Evolutionary conservation across 495 filamentous ascomycete genomes (phyloP).

Genomic region (Lichenothelia convexa): DNA sequence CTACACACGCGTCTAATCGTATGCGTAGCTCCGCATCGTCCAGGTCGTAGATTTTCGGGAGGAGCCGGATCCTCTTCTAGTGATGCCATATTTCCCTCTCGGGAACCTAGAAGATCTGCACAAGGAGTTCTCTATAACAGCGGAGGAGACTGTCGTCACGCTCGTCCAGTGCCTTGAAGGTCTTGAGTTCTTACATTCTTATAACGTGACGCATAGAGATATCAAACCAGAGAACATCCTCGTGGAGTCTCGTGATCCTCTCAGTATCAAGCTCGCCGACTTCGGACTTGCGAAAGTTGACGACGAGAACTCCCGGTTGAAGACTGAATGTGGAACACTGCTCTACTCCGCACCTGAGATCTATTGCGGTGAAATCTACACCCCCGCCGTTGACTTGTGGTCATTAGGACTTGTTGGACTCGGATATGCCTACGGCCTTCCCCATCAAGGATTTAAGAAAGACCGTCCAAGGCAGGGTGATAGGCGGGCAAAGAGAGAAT

Average conservation of each 20-base stretch:
- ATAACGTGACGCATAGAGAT: neutral
- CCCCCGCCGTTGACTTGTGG: conserved; percentile 3
- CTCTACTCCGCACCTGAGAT: neutral
- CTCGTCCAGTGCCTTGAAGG: neutral
- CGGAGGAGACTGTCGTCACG: neutral
- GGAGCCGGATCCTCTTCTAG: neutral
- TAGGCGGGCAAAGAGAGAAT: neutral
- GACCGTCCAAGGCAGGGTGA: neutral
- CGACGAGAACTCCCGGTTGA: neutral
- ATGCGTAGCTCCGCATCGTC: neutral
- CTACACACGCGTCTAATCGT: too few relatives aligned
- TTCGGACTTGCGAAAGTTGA: conserved; percentile 2
- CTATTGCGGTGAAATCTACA: neutral
- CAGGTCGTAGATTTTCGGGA: neutral
- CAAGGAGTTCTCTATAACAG: neutral
- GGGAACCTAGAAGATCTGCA: neutral
- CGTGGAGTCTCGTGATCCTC: neutral
- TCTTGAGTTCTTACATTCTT: neutral
- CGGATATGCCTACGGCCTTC: conserved; percentile 4
- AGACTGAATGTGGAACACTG: neutral
- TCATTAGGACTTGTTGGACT: conserved; percentile 5
- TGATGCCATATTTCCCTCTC: neutral
- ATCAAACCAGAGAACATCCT: conserved; percentile 1
- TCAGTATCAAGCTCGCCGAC: conserved; percentile 5
- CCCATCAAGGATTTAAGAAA: neutral